Evolutionary conservation across 2,329 filamentous ascomycete species (phyloP).

Genomic region (Aspergillus uvarum): DNA sequence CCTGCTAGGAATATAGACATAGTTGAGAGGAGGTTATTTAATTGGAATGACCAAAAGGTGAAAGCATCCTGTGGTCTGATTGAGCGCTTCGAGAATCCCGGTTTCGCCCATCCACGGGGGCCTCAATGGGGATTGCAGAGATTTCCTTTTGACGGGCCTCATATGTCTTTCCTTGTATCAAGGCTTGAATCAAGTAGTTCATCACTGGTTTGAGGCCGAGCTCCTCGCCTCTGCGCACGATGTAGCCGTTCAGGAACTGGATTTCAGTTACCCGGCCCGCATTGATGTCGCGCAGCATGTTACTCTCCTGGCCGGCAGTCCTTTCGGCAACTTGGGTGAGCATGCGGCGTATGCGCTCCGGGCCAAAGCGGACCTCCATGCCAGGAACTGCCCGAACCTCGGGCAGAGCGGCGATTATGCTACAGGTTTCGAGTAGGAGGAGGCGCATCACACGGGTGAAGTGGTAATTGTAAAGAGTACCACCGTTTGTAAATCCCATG

Average conservation of each 20-base stretch:
- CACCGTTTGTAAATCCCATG: slow-evolving; percentile 72
- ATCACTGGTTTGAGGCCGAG: slow-evolving; percentile 69
- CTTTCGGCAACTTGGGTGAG: slow-evolving; percentile 54
- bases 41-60: background rate
- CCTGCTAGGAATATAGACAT: slow-evolving; percentile 14
- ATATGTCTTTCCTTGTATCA: slow-evolving; percentile 69
- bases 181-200: slow-evolving; percentile 69
- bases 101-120: slow-evolving; percentile 1
- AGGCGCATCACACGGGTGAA: slow-evolving; percentile 66
- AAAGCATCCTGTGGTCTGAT: background rate
- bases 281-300: slow-evolving; percentile 67
- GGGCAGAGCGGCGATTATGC: slow-evolving; percentile 70
- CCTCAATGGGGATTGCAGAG: slow-evolving; percentile 35
- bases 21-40: background rate
- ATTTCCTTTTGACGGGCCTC: slow-evolving; percentile 40
- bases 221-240: slow-evolving; percentile 70
- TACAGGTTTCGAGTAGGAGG: slow-evolving; percentile 71
- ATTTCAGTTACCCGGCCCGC: slow-evolving; percentile 69
- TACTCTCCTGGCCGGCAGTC: slow-evolving; percentile 60
- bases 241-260: slow-evolving; percentile 84
- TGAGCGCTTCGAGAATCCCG: background rate
- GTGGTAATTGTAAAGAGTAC: slow-evolving; percentile 65
- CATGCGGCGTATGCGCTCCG: slow-evolving; percentile 62
- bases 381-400: slow-evolving; percentile 66
- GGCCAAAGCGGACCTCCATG: slow-evolving; percentile 58